These are phyloP conservation scores for Starmerella floricola DNA, from an alignment of 805 yeast species.

Conservation along the genomic window DNA sequence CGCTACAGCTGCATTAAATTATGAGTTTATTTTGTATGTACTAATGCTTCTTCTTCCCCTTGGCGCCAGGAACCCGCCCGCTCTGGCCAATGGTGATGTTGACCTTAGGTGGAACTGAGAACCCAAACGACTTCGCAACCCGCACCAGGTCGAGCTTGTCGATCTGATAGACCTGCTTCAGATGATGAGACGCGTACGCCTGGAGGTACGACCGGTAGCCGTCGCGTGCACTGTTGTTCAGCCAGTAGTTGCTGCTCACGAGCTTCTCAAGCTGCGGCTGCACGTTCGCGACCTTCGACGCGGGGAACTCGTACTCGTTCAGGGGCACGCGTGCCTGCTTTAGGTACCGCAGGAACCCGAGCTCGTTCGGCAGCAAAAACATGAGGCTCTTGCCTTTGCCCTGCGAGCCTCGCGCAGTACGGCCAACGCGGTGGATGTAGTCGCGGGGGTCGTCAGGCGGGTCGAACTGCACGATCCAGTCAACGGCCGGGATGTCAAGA, in stretches of 20 bases:
- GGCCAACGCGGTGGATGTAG: slow-evolving; percentile 96
- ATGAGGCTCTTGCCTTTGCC: slow-evolving; percentile 90
- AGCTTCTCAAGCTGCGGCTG: slow-evolving; percentile 87
- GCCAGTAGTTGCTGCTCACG: slow-evolving; percentile 82
- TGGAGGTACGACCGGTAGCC: slow-evolving; percentile 95
- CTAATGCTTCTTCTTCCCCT: slow-evolving; percentile 1
- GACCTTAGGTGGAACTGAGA: slow-evolving; percentile 85
- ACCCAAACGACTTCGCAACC: slow-evolving; percentile 93
- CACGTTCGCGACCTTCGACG: slow-evolving; percentile 87
- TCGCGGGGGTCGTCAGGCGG: slow-evolving; percentile 99
- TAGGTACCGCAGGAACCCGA: slow-evolving; percentile 86
- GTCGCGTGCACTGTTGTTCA: slow-evolving; percentile 89
- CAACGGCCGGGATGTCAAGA: slow-evolving; percentile 94
- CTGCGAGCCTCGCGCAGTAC: slow-evolving; percentile 81
- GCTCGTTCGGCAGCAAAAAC: slow-evolving; percentile 88
- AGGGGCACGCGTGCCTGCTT: slow-evolving; percentile 96
- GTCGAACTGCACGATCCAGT: slow-evolving; percentile 98
- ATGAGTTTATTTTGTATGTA: too few relatives aligned
- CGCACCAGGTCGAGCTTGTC: slow-evolving; percentile 88
- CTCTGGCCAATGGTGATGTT: slow-evolving; percentile 92
- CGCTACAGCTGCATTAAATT: neutral
- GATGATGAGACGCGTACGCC: slow-evolving; percentile 92
- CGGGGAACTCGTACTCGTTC: slow-evolving; percentile 93
- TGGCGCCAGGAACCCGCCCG: slow-evolving; percentile 31
- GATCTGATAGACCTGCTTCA: slow-evolving; percentile 91